A percentile compares a stretch with the other conserved stretches of the same genome.
These are phyloP conservation scores for Penicillium sp. DNA, from an alignment of 2,329 filamentous ascomycete species.

Conservation along the genomic window DNA sequence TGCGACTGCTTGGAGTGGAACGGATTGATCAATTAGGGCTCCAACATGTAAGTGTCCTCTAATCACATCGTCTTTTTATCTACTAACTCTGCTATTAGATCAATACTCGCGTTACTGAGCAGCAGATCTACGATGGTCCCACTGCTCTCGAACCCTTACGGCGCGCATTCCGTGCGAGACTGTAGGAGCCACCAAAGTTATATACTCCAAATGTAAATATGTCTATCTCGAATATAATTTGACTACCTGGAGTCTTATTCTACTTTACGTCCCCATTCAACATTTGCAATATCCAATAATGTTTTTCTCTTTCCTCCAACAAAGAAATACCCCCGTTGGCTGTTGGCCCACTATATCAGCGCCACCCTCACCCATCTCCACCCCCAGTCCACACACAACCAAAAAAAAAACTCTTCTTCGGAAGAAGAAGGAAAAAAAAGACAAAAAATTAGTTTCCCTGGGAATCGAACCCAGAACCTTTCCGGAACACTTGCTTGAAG, in stretches of 20 bases:
- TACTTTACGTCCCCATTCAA: background rate
- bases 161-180: constrained; percentile 49
- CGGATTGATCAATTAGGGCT: constrained; percentile 23
- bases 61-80: background rate
- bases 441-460: constrained; percentile 11
- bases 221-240: background rate
- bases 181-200: constrained; percentile 34
- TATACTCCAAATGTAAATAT: background rate
- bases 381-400: background rate
- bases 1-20: constrained; percentile 27
- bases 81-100: constrained; percentile 54
- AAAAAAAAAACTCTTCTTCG: background rate
- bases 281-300: background rate
- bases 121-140: constrained; percentile 82
- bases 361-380: constrained; percentile 1
- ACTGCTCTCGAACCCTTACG: constrained; percentile 60
- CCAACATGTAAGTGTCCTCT: constrained; percentile 20
- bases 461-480: constrained; percentile 17
- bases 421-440: background rate
- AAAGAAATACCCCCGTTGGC: background rate
- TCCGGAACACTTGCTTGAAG: constrained; percentile 8
- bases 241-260: background rate
- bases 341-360: background rate
- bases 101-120: constrained; percentile 76
- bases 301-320: background rate